Evolutionary conservation across 176 grass and related monocot genomes (phyloP), one percentile per base, ranked within the genome.

Genomic region (Cenchrus americanus): DNA sequence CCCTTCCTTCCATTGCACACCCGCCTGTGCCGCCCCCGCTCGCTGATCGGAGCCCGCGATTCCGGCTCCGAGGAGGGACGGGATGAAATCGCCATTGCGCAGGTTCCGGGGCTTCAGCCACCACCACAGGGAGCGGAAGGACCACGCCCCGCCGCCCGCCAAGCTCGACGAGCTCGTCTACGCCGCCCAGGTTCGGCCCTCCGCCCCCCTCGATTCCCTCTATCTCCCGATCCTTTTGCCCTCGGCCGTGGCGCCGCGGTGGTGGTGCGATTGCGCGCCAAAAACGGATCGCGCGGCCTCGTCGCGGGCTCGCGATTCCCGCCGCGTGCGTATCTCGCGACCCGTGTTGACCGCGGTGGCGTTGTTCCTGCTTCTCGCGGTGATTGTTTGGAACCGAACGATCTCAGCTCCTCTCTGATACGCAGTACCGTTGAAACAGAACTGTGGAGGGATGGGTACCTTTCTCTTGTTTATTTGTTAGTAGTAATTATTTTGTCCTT

Each of bases 81-180:
- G 40, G 80, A 98, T 98, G 96, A 98, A 98, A 80, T 94, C 96
- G 37, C 91, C 96, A 79, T 79, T 98, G 75, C 88, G 93, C 71
- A 93, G 83, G 85, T 81, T 95, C 37, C 87, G 89, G 72, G 91
- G 72, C 19, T 82, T 98, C 62, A 73, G 79, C 47, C 78, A 87
- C 71, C 84, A 88, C 60, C 82, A 75, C 66, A 76, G 66, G 66
- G 85, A 91, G 66, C 50, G 59, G 84, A 92, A 83, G 83, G 87
- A 84, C 73, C 82, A 79, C 30, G 83, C 66, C 11, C 85, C 75
- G 60, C 83, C 83, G 46, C 85, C 89, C 30, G 88, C 91, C 54
- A 91, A 94, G 85, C 87, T 92, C 76, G 96, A 99, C 83, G 89
- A 98, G 83, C 96, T 99, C 77, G 76, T 78, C 82, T 54, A 90